Percentiles rank a stretch among this genome's conserved stretches.
Evolutionary conservation across 257 asterid genomes (phyloP).

Genomic region (Nicotiana sylvestris): DNA sequence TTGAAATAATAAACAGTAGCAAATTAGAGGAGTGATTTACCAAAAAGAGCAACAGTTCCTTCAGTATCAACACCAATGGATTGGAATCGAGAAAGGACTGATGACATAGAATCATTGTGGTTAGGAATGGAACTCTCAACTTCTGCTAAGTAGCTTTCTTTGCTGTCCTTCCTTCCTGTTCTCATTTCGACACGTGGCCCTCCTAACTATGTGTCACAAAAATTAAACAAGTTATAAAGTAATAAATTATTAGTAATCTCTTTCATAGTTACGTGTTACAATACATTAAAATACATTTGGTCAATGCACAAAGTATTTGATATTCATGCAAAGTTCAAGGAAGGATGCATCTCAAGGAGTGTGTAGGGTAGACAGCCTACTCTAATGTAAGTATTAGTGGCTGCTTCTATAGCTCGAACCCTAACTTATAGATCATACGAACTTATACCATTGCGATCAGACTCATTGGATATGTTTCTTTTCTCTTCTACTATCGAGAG

Average conservation of each 20-base stretch:
- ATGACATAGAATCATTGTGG: slow-evolving; percentile 53
- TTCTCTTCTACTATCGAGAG: no score
- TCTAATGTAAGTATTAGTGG: no score
- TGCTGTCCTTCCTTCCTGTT: slow-evolving; percentile 74
- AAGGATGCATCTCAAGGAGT: rapidly evolving
- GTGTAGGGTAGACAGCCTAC: no score
- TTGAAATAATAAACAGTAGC: neutral
- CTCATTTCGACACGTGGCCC: slow-evolving; percentile 66
- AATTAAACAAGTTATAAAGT: neutral
- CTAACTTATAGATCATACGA: rapidly evolving
- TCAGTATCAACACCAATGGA: slow-evolving; percentile 56
- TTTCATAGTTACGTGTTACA: neutral
- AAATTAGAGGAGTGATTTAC: slow-evolving; percentile 18
- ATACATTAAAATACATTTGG: neutral
- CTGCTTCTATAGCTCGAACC: no score
- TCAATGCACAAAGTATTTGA: rapidly evolving
- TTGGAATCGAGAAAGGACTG: slow-evolving; percentile 50
- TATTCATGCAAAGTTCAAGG: no score
- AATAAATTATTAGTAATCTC: no score
- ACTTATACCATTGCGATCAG: no score
- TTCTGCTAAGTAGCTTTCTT: slow-evolving; percentile 30
- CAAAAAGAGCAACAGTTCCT: slow-evolving; percentile 73
- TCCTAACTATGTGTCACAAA: slow-evolving; percentile 36
- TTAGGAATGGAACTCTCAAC: slow-evolving; percentile 57
- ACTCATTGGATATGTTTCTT: no score